Conservation (phyloP, 2,329 filamentous ascomycete genomes). For the Xylaria sp. region DNA sequence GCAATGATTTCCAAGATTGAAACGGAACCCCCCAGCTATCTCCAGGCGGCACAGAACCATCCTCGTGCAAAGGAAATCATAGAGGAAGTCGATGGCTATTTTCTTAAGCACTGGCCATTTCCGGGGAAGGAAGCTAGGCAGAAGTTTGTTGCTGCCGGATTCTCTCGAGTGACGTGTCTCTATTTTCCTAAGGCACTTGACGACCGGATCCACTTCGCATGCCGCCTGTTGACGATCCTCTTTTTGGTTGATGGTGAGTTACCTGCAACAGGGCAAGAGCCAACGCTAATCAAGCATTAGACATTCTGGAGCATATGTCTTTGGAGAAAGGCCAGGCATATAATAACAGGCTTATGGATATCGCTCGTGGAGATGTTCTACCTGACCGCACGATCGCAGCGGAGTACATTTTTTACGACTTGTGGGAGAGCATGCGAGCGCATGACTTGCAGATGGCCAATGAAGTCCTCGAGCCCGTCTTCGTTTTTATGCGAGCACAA, state of each 20-base stretch:
- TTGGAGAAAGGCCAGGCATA: conserved; percentile 7
- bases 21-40: conserved; percentile 3
- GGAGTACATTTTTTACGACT: conserved; percentile 53
- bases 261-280: background rate
- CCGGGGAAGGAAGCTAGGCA: conserved; percentile 43
- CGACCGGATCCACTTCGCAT: conserved; percentile 53
- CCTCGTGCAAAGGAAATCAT: conserved; percentile 43
- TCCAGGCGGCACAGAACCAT: conserved; percentile 34
- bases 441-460: conserved; percentile 51
- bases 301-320: conserved; percentile 25
- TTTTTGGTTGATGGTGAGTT: conserved; percentile 55
- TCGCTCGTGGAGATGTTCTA: conserved; percentile 46
- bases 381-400: conserved; percentile 50
- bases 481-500: conserved; percentile 55
- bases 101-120: conserved; percentile 54
- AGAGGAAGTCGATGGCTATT: conserved; percentile 52
- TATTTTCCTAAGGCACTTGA: conserved; percentile 52
- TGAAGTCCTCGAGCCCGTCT: conserved; percentile 51
- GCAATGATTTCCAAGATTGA: conserved; percentile 6
- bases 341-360: conserved; percentile 47
- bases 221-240: conserved; percentile 52
- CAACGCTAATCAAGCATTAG: conserved; percentile 14
- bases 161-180: conserved; percentile 51
- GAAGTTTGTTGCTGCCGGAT: conserved; percentile 50
- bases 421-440: conserved; percentile 54